These are phyloP conservation scores for Ustilago hordei DNA, from an alignment of 1,284 basidiomycete species.

Conservation along the genomic window DNA sequence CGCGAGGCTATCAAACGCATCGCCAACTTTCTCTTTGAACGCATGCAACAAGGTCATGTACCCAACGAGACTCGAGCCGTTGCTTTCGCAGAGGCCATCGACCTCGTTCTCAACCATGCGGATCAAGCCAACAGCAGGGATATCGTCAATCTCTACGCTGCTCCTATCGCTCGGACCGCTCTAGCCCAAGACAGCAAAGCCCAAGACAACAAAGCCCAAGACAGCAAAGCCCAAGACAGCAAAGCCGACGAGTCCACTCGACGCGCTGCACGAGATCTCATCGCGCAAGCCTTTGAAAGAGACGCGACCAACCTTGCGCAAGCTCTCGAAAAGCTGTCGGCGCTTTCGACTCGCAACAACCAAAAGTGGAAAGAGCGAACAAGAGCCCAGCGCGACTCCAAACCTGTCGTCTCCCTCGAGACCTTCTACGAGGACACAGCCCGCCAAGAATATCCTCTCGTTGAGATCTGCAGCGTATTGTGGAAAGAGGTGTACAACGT, in stretches of 20 bases:
- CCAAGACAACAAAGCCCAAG: background rate
- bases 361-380: conserved; percentile 27
- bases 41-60: conserved; percentile 60
- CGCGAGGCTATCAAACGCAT: conserved; percentile 59
- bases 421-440: conserved; percentile 32
- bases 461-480: conserved; percentile 47
- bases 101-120: conserved; percentile 35
- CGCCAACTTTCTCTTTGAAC: conserved; percentile 63
- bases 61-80: conserved; percentile 34
- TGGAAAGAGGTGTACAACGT: conserved; percentile 50
- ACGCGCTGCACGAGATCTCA: conserved; percentile 42
- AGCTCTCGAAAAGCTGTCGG: conserved; percentile 36
- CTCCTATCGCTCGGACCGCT: conserved; percentile 48
- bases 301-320: conserved; percentile 36
- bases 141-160: conserved; percentile 60
- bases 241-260: conserved; percentile 32
- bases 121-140: conserved; percentile 46
- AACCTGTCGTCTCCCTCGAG: conserved; percentile 14
- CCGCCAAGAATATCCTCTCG: conserved; percentile 25
- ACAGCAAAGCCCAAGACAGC: conserved; percentile 8
- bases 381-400: conserved; percentile 26
- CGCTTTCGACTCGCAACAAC: conserved; percentile 31
- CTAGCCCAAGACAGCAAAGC: conserved; percentile 31
- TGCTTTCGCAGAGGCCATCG: conserved; percentile 46
- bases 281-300: conserved; percentile 43